Conservation (phyloP, 805 yeast species). For the Candida caryicola region DNA sequence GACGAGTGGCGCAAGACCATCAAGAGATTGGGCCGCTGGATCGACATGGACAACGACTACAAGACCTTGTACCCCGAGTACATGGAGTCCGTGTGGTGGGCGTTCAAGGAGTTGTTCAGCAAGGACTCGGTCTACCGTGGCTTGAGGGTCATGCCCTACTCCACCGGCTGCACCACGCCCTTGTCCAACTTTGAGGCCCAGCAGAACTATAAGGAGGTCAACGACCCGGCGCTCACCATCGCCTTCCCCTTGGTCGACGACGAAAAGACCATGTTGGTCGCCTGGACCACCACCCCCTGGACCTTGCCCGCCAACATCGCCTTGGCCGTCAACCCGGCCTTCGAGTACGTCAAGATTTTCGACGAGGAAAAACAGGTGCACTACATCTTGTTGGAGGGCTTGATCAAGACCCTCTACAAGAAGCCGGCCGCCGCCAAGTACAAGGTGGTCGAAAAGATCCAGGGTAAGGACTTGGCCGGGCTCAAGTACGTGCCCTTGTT, state of each 20-base stretch:
- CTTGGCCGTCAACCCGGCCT: conserved; percentile 84
- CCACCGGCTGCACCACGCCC: conserved; percentile 96
- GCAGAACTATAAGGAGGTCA: conserved; percentile 94
- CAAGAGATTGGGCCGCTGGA: conserved; percentile 97
- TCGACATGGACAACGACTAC: conserved; percentile 97
- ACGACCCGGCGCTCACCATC: conserved; percentile 93
- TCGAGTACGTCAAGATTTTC: conserved; percentile 87
- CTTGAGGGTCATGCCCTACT: conserved; percentile 96
- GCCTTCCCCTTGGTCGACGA: conserved; percentile 82
- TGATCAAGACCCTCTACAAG: conserved; percentile 83
- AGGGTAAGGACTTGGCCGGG: conserved; percentile 80
- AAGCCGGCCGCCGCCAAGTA: conserved; percentile 89
- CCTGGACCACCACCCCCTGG: conserved; percentile 99
- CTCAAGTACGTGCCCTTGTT: conserved; percentile 79
- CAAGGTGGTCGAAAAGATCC: conserved; percentile 74
- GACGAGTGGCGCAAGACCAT: conserved; percentile 91
- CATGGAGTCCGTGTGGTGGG: conserved; percentile 99
- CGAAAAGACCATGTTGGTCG: conserved; percentile 80
- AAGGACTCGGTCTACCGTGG: conserved; percentile 93
- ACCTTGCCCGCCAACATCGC: conserved; percentile 94
- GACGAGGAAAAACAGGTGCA: conserved; percentile 83
- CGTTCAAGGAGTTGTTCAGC: conserved; percentile 80
- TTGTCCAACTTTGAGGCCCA: conserved; percentile 97
- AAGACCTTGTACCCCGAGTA: conserved; percentile 92
- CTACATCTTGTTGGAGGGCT: conserved; percentile 80